phyloP scores from a whole-genome alignment of 768 basidiomycete species.

The Psilocybe cubensis region DNA sequence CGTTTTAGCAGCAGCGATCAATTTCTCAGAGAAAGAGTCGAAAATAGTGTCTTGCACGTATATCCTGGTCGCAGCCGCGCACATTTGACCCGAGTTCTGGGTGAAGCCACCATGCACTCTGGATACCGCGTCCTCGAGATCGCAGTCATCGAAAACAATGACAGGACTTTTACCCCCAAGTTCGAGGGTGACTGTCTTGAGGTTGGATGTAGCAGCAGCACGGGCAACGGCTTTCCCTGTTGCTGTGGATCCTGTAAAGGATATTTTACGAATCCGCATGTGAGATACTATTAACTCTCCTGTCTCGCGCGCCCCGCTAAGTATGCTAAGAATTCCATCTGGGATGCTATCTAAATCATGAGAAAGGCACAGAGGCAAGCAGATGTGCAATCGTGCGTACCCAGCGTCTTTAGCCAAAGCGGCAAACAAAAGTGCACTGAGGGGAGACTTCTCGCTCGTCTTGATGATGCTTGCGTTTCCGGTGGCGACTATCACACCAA shows the following conservation, averaged over 20 bases:
- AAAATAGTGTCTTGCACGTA: conserved; percentile 11
- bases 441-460: conserved; percentile 74
- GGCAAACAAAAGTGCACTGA: conserved; percentile 56
- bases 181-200: conserved; percentile 76
- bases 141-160: conserved; percentile 65
- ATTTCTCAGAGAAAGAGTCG: not conserved
- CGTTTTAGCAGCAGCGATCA: not conserved
- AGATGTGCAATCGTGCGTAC: conserved; percentile 43
- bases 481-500: not conserved
- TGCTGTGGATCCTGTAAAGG: conserved; percentile 76
- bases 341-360: not conserved
- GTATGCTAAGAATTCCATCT: not conserved
- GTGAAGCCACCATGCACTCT: conserved; percentile 1
- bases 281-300: conserved; percentile 70
- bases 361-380: not conserved
- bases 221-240: conserved; percentile 70
- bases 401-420: conserved; percentile 67
- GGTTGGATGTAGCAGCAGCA: conserved; percentile 67
- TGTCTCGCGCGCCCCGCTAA: conserved; percentile 33
- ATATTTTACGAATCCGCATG: conserved; percentile 65
- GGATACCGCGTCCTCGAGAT: conserved; percentile 56
- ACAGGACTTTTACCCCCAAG: conserved; percentile 69
- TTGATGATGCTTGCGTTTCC: conserved; percentile 10
- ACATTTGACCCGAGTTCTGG: conserved; percentile 4
- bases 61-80: conserved; percentile 5